phyloP scores from a whole-genome alignment of 179 eudicot genomes.

The Drosera spatulata region DNA sequence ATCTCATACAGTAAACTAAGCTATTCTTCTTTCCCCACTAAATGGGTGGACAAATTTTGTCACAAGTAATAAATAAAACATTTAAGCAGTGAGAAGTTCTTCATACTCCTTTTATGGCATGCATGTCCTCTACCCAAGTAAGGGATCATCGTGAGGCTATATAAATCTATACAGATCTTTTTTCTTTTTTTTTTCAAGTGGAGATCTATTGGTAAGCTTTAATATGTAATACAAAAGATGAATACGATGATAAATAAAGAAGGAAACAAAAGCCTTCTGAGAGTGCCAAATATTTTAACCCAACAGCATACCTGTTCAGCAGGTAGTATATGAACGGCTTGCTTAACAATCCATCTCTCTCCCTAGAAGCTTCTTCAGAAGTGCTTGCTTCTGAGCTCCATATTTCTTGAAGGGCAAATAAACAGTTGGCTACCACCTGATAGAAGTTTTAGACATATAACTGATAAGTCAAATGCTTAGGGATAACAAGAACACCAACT shows the following conservation, averaged over 20 bases:
- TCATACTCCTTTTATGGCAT: no score
- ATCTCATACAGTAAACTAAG: no score
- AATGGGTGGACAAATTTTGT: no score
- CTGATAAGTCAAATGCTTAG: neutral
- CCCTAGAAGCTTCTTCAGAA: constrained; percentile 88
- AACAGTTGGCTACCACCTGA: constrained; percentile 94
- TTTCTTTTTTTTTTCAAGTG: no score
- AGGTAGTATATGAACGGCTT: constrained; percentile 83
- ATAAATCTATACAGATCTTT: no score
- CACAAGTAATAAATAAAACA: no score
- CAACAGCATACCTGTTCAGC: constrained; percentile 50
- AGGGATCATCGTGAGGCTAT: no score
- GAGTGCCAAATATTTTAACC: neutral
- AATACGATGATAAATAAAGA: neutral
- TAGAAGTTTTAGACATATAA: neutral
- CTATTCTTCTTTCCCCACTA: no score
- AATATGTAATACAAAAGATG: neutral
- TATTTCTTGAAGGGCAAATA: constrained; percentile 85
- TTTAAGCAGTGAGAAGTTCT: no score
- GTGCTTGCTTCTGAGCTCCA: constrained; percentile 88
- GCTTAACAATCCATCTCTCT: constrained; percentile 83
- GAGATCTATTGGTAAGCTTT: no score
- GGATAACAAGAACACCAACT: no score
- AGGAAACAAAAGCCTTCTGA: neutral
- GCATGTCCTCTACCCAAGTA: no score